Evolutionary conservation across 2,329 filamentous ascomycete genomes (phyloP), one percentile per base, ranked within the genome.

Genomic region (Cryphonectria naterciae): DNA sequence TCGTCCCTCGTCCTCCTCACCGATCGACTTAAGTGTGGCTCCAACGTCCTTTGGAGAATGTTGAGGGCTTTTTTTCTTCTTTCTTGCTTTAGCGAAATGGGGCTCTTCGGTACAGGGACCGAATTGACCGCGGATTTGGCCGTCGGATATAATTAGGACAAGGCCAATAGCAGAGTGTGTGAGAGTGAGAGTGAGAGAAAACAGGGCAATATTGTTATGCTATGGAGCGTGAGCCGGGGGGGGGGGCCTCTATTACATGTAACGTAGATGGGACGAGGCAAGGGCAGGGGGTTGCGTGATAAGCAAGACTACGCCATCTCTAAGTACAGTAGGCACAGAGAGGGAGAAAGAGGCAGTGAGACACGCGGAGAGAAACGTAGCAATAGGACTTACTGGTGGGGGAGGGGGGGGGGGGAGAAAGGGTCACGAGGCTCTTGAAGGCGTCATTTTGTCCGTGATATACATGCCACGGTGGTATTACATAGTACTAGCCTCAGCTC

Each of bases 41-140:
- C 15, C 17, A 46, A 22, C 43, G 43, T 1, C 15, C 2, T 25
- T 52, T 25, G 22, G 43, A 52, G 6, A 13, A 25, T 25, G 25
- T 56, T 15, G 25, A 32, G 25, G 52, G 25, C 15, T 56, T 56
- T 28, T 56, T 56, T 39, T 15, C 28, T 32, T 6, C 17, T 17
- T 56, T 56, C 32, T 32, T 32, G 3, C 32, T 32, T 32, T 32
- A 39, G 58, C 35, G 58, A 39, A 15, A 61, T 61, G 32, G 58
- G 58, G 58, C 32, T 61, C 32, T 61, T 39, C 58, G 58, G 58
- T 35, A 37, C 58, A 61, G 58, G 32, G 58, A 61, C 58, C 58
- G 58, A 61, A 61, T 61, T 61, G 58, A n/a, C 58, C 58, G 58
- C 32, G 58, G 32, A 39, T 61, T 61, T 61, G 58, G 32, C 58